Evolutionary conservation across 768 basidiomycete species (phyloP), one percentile per base, ranked within the genome.

Genomic region (Serendipita sp.): DNA sequence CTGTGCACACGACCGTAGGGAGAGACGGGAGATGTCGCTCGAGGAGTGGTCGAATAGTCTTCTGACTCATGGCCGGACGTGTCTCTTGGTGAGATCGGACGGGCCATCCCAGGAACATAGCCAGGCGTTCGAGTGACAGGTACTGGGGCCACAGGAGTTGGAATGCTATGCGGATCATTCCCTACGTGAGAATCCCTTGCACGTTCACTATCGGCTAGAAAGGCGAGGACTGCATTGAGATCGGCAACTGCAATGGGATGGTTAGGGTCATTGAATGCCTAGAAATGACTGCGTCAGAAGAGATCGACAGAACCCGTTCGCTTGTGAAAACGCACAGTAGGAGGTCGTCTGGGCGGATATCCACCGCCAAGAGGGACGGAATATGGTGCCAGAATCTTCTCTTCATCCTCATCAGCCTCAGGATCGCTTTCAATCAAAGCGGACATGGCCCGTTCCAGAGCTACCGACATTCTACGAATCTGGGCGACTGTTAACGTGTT

Each of bases 61-160:
- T 82, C 85, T 6, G 83, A 83, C 48, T 69, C 82, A 81, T 60
- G 55, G 55, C 55, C 55, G 29, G 55, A 60, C n/a, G 2, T 60
- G 27, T 88, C 86, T 64, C 83, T 84, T n/a, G 90, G 90, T 3
- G 90, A 91, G 86, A 91, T 90, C 16, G 90, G 90, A 45, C 90
- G 78, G 23, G 87, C 87, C 90, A 92, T 92, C 10, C 90, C 90
- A 27, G 90, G 90, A 64, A 90, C 83, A 73, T 92, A 92, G 13
- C 90, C 90, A 63, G 90, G 89, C 23, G 88, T 70, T 44, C 81
- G 78, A 46, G 80, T 78, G 0, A 74, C 73, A 36, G 80, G 80
- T 34, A 80, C 81, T n/a, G 1, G 84, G 85, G 58, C 80, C 73
- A n/a, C 78, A 80, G 44, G 76, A 79, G 55, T 73, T 52, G 82